These are phyloP conservation scores for Plenodomus tracheiphilus DNA, from an alignment of 2,329 filamentous ascomycete genomes.

Conservation along the genomic window DNA sequence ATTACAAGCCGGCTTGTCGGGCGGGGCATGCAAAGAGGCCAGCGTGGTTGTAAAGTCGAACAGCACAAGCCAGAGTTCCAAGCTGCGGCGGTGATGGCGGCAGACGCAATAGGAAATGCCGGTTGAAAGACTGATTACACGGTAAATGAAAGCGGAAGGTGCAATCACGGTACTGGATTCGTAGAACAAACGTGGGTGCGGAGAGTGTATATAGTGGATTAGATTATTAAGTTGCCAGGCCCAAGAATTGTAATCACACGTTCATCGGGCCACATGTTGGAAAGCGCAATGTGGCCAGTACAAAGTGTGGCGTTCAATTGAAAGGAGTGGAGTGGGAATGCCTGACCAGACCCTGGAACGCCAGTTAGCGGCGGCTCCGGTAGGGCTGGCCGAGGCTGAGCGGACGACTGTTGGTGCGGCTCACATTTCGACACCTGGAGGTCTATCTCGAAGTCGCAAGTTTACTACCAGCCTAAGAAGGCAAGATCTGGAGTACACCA, in stretches of 20 bases:
- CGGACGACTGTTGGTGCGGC: slow-evolving; percentile 13
- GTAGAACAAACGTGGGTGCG: slow-evolving; percentile 16
- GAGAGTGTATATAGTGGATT: slow-evolving; percentile 19
- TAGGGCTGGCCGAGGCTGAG: slow-evolving; percentile 26
- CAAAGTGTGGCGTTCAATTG: slow-evolving; percentile 22
- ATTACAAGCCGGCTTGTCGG: slow-evolving; percentile 23
- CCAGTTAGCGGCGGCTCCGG: slow-evolving; percentile 9
- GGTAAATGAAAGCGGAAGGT: slow-evolving; percentile 26
- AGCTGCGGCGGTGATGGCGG: slow-evolving; percentile 23
- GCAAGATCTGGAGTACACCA: neutral
- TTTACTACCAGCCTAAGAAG: neutral
- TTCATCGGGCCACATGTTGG: slow-evolving; percentile 30
- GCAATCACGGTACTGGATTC: slow-evolving; percentile 12
- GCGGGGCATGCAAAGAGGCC: slow-evolving; percentile 42
- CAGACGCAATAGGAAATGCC: slow-evolving; percentile 25
- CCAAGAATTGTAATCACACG: slow-evolving; percentile 36
- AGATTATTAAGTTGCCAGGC: slow-evolving; percentile 16
- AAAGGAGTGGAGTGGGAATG: slow-evolving; percentile 9
- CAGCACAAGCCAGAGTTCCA: slow-evolving; percentile 22
- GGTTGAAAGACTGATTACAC: slow-evolving; percentile 11
- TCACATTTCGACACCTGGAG: neutral
- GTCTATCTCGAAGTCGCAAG: no score
- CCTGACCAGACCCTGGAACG: slow-evolving; percentile 12
- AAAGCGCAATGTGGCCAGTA: slow-evolving; percentile 39
- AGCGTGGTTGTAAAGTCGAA: slow-evolving; percentile 36